Evolutionary conservation across 257 asterid species (phyloP).

Genomic region (Rhazya stricta): DNA sequence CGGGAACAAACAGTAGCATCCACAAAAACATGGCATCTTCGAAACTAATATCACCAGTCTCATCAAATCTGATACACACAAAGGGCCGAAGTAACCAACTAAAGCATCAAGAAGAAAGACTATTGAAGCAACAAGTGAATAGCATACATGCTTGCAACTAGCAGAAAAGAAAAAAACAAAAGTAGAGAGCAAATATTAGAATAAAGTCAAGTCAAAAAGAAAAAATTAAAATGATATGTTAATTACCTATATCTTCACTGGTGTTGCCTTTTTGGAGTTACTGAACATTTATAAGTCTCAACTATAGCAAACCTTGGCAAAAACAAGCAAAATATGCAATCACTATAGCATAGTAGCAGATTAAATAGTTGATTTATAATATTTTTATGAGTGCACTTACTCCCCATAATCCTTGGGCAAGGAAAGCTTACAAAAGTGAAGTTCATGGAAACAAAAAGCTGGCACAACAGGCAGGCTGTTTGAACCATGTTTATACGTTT

Average conservation of each 20-base stretch:
- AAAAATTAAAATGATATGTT: not conserved
- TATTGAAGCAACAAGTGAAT: not conserved
- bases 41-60: slow-evolving; percentile 2
- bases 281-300: not conserved
- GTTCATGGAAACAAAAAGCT: not conserved
- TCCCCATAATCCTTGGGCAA: not conserved
- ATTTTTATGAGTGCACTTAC: not conserved
- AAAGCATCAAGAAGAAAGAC: not conserved
- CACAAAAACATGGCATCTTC: not conserved
- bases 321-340: not conserved
- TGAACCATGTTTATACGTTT: not conserved
- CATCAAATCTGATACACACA: not conserved
- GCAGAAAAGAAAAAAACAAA: not conserved
- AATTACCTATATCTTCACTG: not conserved
- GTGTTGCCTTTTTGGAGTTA: not conserved
- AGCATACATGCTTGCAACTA: not conserved
- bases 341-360: not conserved
- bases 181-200: not conserved
- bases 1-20: not conserved
- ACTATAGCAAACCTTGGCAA: not conserved
- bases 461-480: not conserved
- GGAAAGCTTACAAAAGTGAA: not conserved
- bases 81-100: not conserved
- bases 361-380: not conserved
- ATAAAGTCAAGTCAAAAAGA: not conserved